A percentile compares a stretch with the other conserved stretches of the same genome.
Conservation (phyloP, 1,284 basidiomycete species). For the Fomitopsis schrenkii region DNA sequence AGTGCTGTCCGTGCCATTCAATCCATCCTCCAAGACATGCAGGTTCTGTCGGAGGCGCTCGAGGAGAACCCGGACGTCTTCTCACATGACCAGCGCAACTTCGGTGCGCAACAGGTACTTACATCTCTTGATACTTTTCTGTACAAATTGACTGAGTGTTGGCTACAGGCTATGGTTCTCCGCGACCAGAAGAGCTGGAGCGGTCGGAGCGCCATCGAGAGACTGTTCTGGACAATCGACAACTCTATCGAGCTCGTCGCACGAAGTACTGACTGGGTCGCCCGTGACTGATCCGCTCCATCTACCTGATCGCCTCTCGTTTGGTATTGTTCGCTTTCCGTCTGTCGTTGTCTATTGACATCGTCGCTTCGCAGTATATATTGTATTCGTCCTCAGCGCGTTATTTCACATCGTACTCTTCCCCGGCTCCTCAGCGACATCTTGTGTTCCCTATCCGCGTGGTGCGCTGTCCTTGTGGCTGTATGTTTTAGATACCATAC, state of each 20-base stretch:
- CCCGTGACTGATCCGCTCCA: conserved; percentile 50
- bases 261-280: conserved; percentile 80
- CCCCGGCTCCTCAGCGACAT: not conserved
- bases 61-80: conserved; percentile 89
- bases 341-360: not conserved
- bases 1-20: conserved; percentile 75
- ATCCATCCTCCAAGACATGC: conserved; percentile 81
- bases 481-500: not conserved
- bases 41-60: conserved; percentile 78
- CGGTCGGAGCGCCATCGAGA: conserved; percentile 80
- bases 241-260: conserved; percentile 80
- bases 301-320: conserved; percentile 5
- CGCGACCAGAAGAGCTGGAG: conserved; percentile 93
- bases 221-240: conserved; percentile 85
- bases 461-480: not conserved
- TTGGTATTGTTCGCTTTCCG: not conserved
- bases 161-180: conserved; percentile 79
- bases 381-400: not conserved
- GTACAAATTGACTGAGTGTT: conserved; percentile 9
- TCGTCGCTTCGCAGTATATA: conserved; percentile 6
- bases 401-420: not conserved
- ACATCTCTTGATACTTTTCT: conserved; percentile 3
- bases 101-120: conserved; percentile 87
- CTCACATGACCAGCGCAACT: conserved; percentile 86
- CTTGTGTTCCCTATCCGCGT: not conserved